A percentile compares a stretch with the other conserved stretches of the same genome.
Evolutionary conservation across 257 asterid genomes (phyloP).

Genomic region (Fraxinus cuspidata): DNA sequence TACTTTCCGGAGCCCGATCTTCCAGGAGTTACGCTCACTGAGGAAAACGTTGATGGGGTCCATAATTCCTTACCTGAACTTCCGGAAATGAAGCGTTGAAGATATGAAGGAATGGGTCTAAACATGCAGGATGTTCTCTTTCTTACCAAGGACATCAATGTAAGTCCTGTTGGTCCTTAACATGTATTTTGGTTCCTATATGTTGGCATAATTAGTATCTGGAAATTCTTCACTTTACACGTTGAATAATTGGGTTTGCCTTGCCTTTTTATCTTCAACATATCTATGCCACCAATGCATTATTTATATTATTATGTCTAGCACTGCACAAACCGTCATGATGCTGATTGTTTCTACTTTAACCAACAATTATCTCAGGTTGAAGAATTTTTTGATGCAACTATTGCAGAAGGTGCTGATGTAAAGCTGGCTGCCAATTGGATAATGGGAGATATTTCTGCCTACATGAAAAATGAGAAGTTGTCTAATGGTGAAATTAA

Average conservation of each 20-base stretch:
- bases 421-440: constrained; percentile 85
- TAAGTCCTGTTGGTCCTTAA: constrained; percentile 35
- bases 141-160: constrained; percentile 75
- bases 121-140: constrained; percentile 97
- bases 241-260: not conserved
- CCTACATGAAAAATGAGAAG: constrained; percentile 84
- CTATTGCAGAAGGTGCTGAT: constrained; percentile 75
- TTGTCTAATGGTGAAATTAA: constrained; percentile 66
- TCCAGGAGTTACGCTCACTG: constrained; percentile 73
- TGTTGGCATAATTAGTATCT: not conserved
- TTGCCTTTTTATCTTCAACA: not conserved
- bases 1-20: constrained; percentile 99
- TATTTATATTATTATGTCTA: not conserved
- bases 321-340: not conserved
- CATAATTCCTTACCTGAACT: constrained; percentile 81
- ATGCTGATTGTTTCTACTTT: not conserved
- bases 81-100: constrained; percentile 85
- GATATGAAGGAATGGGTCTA: constrained; percentile 79
- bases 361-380: constrained; percentile 48
- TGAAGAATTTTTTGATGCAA: constrained; percentile 79
- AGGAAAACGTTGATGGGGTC: constrained; percentile 57
- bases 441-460: constrained; percentile 98
- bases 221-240: not conserved
- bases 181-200: not conserved
- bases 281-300: not conserved